Evolutionary conservation across 2,329 filamentous ascomycete genomes (phyloP).

Genomic region (Albifimbria verrucaria): DNA sequence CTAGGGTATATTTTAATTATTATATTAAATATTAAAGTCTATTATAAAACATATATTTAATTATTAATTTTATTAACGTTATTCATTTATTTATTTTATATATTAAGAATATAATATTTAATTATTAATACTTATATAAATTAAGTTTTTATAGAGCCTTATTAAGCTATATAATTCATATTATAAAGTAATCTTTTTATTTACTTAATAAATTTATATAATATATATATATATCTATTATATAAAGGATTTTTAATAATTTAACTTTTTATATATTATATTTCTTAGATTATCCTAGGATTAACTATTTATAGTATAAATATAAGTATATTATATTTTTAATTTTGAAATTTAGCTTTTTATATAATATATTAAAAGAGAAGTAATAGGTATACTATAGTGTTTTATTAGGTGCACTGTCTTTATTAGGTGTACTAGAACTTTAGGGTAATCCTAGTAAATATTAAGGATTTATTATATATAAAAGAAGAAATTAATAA

Average conservation of each 20-base stretch:
- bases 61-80: background rate
- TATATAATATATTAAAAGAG: background rate
- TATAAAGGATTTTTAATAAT: slow-evolving; percentile 3
- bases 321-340: background rate
- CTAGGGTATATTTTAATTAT: background rate
- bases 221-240: background rate
- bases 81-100: background rate
- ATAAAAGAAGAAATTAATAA: too few species aligned
- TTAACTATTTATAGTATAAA: background rate
- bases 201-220: too few species aligned
- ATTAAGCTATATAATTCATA: background rate
- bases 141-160: background rate
- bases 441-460: too few species aligned
- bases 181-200: slow-evolving; percentile 1
- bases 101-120: too few species aligned
- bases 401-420: too few species aligned
- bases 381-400: too few species aligned
- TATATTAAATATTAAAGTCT: background rate
- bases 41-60: background rate
- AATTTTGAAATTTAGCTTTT: background rate
- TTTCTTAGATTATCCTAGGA: background rate
- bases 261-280: slow-evolving; percentile 1
- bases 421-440: too few species aligned
- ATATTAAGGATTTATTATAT: too few species aligned
- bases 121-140: background rate